Evolutionary conservation across 2,329 filamentous ascomycete genomes (phyloP).

Genomic region (Rhynchosporium secalis): DNA sequence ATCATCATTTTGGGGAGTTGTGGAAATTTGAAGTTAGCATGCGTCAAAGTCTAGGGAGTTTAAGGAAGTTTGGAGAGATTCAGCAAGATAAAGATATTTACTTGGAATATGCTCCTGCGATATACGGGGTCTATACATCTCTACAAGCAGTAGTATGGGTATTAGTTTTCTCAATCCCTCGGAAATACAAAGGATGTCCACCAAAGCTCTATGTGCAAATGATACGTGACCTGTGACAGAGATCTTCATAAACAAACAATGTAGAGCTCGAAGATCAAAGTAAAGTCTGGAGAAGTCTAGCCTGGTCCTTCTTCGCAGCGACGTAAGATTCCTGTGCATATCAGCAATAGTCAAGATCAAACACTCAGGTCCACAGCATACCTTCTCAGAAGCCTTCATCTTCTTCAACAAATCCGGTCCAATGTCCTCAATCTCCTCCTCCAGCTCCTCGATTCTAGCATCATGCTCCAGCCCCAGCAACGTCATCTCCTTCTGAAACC

Average conservation of each 20-base stretch:
- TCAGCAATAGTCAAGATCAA: slow-evolving; percentile 2
- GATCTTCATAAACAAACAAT: neutral
- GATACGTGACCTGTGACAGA: neutral
- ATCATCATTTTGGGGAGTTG: neutral
- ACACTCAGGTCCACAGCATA: slow-evolving; percentile 15
- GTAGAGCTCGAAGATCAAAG: neutral
- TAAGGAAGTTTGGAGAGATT: too few relatives aligned
- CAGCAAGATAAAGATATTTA: neutral
- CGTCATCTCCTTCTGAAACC: slow-evolving; percentile 31
- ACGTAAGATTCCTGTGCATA: slow-evolving; percentile 25
- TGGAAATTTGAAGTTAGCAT: neutral
- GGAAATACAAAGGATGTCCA: neutral
- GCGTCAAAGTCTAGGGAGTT: neutral
- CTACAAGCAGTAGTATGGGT: neutral
- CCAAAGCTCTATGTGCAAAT: slow-evolving; percentile 4
- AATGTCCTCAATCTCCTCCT: slow-evolving; percentile 30
- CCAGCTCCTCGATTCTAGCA: slow-evolving; percentile 25
- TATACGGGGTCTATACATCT: neutral
- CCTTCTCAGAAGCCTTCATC: slow-evolving; percentile 36
- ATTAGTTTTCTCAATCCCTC: neutral
- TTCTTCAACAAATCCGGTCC: slow-evolving; percentile 26
- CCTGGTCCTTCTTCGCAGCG: slow-evolving; percentile 25
- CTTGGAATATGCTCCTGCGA: neutral
- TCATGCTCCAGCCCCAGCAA: slow-evolving; percentile 28
- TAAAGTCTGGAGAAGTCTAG: slow-evolving; percentile 18